Percentiles rank a stretch among this genome's conserved stretches.
Conservation (phyloP, 306 rosid species). For the Phaseolus lunatus region DNA sequence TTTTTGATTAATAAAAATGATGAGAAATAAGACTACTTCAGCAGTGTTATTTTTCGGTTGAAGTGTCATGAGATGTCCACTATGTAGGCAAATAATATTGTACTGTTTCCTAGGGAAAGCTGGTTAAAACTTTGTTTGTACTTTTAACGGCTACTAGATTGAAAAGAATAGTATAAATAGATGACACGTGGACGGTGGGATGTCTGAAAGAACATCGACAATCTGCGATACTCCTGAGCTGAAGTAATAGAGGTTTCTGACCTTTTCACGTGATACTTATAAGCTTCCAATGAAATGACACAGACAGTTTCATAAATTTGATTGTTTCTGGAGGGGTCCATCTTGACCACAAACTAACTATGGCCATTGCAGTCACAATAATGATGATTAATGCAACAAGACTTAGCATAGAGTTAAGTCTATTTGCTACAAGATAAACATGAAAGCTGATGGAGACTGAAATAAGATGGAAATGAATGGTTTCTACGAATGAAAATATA, state of each 20-base stretch:
- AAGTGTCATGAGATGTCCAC: conserved; percentile 40
- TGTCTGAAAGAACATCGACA: conserved; percentile 51
- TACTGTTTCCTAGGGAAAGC: conserved; percentile 44
- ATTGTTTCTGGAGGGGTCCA: conserved; percentile 42
- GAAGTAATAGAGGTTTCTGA: conserved; percentile 44
- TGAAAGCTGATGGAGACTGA: no score
- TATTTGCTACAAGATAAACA: no score
- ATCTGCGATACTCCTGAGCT: conserved; percentile 43
- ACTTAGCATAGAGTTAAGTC: no score
- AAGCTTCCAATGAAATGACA: conserved; percentile 33
- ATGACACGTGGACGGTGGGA: conserved; percentile 63
- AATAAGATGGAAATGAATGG: no score
- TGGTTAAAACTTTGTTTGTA: conserved; percentile 43
- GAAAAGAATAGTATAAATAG: not conserved
- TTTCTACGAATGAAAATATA: no score
- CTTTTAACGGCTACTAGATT: conserved; percentile 63
- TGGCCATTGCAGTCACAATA: not conserved
- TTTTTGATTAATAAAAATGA: not conserved
- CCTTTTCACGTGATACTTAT: conserved; percentile 64
- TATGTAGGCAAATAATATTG: conserved; percentile 13
- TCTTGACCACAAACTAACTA: not conserved
- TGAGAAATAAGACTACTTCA: not conserved
- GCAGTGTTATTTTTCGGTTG: conserved; percentile 26
- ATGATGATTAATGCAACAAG: no score
- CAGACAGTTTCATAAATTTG: conserved; percentile 49